Evolutionary conservation across 176 grass and related monocot species (phyloP), one percentile per base, ranked within the genome.

Genomic region (Avena sativa): DNA sequence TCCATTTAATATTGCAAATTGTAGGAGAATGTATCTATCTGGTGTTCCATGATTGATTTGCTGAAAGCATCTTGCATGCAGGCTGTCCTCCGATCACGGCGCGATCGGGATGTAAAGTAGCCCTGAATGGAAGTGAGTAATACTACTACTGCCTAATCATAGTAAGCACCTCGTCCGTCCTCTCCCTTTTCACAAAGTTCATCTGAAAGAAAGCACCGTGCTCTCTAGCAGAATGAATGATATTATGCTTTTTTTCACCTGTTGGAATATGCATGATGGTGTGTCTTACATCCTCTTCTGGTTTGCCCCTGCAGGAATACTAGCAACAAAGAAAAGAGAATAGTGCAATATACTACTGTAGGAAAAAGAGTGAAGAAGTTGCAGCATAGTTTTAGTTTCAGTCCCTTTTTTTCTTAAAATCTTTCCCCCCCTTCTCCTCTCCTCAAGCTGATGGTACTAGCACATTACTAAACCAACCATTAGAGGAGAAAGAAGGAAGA

Each of bases 81-180:
- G 95, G 90, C 91, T 97, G 78, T 85, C 92, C 81, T 92, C 92
- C 76, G 95, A 91, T 94, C 95, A 91, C 71, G 86, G 94, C 30
- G 86, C 92, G 82, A 92, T 94, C 80, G 92, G 95, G 84, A 94
- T 97, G 95, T 97, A 92, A 94, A 94, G 88, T 53, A 88, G 63
- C 81, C 53, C 71, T 82, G 26, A 74, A 82, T 75, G 85, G 82
- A 83, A 85, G 87, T 58, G 85, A 88, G 82, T 81, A 53, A 83
- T 85, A 89, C 78, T 79, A 85, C 92, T 83, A 85, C 92, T 83
- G 83, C 90, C 86, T 91, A 92, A 94, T 97, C 88, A 94, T 92
- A 94, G 95, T 97, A 89, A 93, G 92, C 79, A 93, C 87, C 44
- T 43, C 40, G 40, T 6, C 40, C 6, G 40, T 43, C 2, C 12